Evolutionary conservation across 2,329 filamentous ascomycete species (phyloP), one percentile per base, ranked within the genome.

Genomic region (Fusarium acutatum): DNA sequence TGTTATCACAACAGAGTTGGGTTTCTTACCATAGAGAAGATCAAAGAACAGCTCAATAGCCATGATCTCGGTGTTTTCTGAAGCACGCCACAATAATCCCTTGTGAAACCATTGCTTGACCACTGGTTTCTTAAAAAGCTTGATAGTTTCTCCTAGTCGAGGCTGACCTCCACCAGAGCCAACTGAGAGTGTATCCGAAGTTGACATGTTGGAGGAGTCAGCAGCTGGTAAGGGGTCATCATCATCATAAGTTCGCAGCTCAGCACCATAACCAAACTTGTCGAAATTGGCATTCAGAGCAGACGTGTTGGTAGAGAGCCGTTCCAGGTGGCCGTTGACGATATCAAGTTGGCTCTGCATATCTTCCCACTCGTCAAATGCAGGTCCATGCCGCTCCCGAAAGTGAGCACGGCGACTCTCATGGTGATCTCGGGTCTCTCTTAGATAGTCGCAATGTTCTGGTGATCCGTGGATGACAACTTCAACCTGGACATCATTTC

Each of bases 101-200:
- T 89, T 88, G 77, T 92, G 89, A 75, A 91, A 91, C 81, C 91
- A 92, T 81, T 92, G 90, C 65, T 89, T 85, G 7, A 92, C 84
- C 12, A 88, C 86, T 1, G 90, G 90, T 69, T 84, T 86, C 77
- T 88, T 88, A 78, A 89, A 90, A 65, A 92, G 81, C 76, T 86
- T 88, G 76, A 91, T 85, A 3, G 86, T 83, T 53, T 80, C 62
- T 81, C 86, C 79, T 18, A 67, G 73, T 60, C 83, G 83, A 52
- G 54, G 44, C 18, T 74, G 73, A 37, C 70, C 66, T 28, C 61
- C 62, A 26, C 64, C 64, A 18, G 75, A 77, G 18, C 53, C 53
- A 40, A 75, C 60, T 82, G 74, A 77, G n/a, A 79, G 44, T 11
- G 75, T 70, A 15, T 77, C 75, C 10, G 75, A 76, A 28, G 65